Percentiles rank a stretch among this genome's conserved stretches.
phyloP scores from a whole-genome alignment of 2,329 filamentous ascomycete genomes.

The Geoglossum cookeanum region DNA sequence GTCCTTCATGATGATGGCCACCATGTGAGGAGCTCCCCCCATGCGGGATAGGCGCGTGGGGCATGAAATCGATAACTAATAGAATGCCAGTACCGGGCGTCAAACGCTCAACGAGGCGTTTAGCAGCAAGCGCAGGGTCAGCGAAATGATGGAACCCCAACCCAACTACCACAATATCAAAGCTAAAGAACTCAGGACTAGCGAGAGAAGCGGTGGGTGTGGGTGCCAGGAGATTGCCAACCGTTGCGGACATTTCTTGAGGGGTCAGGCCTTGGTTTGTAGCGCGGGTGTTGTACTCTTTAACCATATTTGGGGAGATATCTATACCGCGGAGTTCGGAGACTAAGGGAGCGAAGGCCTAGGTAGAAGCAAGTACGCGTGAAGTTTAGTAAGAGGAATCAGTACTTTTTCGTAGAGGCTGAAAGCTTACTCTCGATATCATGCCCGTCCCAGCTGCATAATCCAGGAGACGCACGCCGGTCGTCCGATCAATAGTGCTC shows the following conservation, averaged over 20 bases:
- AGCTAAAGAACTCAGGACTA: constrained; percentile 42
- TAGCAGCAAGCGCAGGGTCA: constrained; percentile 39
- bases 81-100: constrained; percentile 43
- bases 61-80: constrained; percentile 47
- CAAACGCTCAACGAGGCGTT: constrained; percentile 40
- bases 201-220: constrained; percentile 34
- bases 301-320: constrained; percentile 51
- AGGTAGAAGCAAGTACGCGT: constrained; percentile 14
- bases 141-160: constrained; percentile 49
- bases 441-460: constrained; percentile 59
- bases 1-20: constrained; percentile 2
- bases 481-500: constrained; percentile 15
- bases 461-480: constrained; percentile 38
- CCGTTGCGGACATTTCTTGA: constrained; percentile 35
- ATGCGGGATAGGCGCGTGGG: constrained; percentile 14
- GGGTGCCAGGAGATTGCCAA: constrained; percentile 36
- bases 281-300: constrained; percentile 43
- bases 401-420: constrained; percentile 22
- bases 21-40: constrained; percentile 12
- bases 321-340: constrained; percentile 49
- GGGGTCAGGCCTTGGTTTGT: constrained; percentile 27
- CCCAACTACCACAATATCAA: constrained; percentile 47
- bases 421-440: constrained; percentile 28
- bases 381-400: not conserved
- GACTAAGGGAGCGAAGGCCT: constrained; percentile 40